Conservation (phyloP, 2,329 filamentous ascomycete genomes). For the Ophiosphaerella korrae region DNA sequence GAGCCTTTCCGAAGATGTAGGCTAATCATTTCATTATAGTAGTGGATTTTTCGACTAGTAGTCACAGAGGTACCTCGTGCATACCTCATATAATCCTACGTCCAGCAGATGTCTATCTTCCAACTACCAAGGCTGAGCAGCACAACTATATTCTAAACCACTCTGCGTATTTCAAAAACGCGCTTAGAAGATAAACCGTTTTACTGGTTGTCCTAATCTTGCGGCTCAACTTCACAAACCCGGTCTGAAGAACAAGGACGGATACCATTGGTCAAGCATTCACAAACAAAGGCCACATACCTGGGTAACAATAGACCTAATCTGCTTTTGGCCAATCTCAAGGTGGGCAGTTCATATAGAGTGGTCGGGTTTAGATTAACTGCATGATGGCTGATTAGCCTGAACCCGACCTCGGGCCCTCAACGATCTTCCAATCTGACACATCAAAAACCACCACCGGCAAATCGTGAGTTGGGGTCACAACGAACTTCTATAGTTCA, state of each 20-base stretch:
- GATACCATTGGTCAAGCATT: conserved; percentile 15
- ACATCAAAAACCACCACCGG: background rate
- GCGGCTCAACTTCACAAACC: conserved; percentile 28
- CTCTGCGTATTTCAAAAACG: background rate
- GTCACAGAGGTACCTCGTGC: background rate
- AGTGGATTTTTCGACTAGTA: no score
- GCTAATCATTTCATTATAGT: no score
- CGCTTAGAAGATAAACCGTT: background rate
- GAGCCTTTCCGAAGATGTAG: no score
- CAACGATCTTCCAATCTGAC: conserved; percentile 3
- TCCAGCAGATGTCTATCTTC: background rate
- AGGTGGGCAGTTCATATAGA: conserved; percentile 16
- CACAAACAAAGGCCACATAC: conserved; percentile 9
- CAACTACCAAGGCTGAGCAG: background rate
- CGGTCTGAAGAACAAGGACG: conserved; percentile 11
- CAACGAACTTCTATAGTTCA: background rate
- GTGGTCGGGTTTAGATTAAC: conserved; percentile 33
- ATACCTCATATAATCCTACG: background rate
- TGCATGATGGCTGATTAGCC: conserved; percentile 33
- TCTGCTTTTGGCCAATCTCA: conserved; percentile 6
- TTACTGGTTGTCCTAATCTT: conserved; percentile 5
- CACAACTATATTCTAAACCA: background rate
- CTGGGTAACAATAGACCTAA: conserved; percentile 9
- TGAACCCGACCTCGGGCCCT: conserved; percentile 25
- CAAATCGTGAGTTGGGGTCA: background rate